Evolutionary conservation across 352 stramenopile genomes (phyloP).

Genomic region (Phytophthora fragariaefolia): DNA sequence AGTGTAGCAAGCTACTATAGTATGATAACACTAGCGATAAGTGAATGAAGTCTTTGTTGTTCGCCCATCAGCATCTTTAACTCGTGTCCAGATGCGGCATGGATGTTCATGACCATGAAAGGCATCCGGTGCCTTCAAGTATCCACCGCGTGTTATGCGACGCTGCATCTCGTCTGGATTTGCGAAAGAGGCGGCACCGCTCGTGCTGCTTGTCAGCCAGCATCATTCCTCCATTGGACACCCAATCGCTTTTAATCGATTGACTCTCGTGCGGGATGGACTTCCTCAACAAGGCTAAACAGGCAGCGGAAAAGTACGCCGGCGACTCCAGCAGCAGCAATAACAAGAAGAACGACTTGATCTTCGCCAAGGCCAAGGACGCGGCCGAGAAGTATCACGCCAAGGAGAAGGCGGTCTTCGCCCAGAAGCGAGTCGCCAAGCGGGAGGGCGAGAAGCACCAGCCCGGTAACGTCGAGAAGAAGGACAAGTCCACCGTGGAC

Average conservation of each 20-base stretch:
- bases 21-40: neutral
- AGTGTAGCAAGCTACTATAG: neutral
- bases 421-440: conserved; percentile 37
- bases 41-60: conserved; percentile 20
- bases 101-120: conserved; percentile 5
- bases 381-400: conserved; percentile 44
- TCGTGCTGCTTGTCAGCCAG: neutral
- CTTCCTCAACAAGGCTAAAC: conserved; percentile 40
- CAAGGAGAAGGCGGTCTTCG: conserved; percentile 39
- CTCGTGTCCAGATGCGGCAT: neutral
- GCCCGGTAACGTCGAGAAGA: conserved; percentile 26
- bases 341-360: conserved; percentile 34
- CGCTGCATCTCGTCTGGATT: conserved; percentile 20
- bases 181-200: conserved; percentile 11
- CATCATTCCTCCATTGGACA: conserved; percentile 29
- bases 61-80: neutral
- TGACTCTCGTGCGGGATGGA: conserved; percentile 24
- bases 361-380: conserved; percentile 34
- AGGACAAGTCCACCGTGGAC: conserved; percentile 36
- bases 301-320: conserved; percentile 15
- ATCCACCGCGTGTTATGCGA: conserved; percentile 18
- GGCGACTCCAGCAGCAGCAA: conserved; percentile 18
- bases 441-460: conserved; percentile 18
- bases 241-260: neutral
- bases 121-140: conserved; percentile 1